Conservation (phyloP, 441 rosid genomes). For the Euphorbia schlechtendalii region DNA sequence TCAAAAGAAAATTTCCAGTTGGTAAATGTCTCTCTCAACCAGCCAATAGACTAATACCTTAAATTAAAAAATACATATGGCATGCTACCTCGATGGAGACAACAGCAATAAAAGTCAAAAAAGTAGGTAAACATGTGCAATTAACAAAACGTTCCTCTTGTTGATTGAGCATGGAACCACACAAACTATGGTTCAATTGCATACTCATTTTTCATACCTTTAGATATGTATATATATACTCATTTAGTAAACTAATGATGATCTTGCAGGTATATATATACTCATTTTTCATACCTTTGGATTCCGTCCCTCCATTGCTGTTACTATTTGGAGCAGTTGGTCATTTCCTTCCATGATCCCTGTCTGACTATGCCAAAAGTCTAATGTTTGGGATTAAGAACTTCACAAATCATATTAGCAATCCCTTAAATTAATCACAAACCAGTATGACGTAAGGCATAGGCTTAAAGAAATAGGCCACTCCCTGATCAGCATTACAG, state of each 20-base stretch:
- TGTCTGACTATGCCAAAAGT: slow-evolving; percentile 8
- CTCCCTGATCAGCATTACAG: slow-evolving; percentile 11
- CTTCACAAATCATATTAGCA: neutral
- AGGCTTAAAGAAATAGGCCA: neutral
- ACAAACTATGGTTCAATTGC: neutral
- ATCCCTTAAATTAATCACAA: too few species aligned
- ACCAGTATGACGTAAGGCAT: neutral
- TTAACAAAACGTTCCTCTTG: neutral
- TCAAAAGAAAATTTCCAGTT: neutral
- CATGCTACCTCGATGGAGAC: neutral
- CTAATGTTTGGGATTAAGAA: neutral
- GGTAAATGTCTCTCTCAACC: neutral
- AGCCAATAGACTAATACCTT: neutral
- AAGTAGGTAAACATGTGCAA: neutral
- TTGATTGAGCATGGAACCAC: neutral
- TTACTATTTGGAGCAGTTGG: neutral
- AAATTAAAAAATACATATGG: neutral
- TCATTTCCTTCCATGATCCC: neutral
- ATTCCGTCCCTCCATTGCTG: neutral
- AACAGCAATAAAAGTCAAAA: neutral
- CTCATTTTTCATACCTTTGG: neutral
- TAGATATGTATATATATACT: too few species aligned
- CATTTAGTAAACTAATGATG: neutral
- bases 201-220: too few species aligned
- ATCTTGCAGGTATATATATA: neutral